phyloP scores from a whole-genome alignment of 768 basidiomycete species.

The Mycena leptocephala region DNA sequence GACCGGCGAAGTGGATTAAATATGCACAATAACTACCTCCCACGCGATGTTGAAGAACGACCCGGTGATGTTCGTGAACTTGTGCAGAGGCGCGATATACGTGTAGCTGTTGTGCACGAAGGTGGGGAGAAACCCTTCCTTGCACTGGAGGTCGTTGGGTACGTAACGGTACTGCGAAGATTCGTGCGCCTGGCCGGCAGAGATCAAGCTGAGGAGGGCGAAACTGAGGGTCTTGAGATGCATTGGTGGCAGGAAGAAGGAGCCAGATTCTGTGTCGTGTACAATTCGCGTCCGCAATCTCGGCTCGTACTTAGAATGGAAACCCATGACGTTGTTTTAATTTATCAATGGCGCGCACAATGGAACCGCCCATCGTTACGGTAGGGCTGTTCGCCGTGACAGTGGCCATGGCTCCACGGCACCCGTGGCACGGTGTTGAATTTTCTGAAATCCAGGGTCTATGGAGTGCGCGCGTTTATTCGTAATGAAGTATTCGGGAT shows the following conservation, averaged over 20 bases:
- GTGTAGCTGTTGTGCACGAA: constrained; percentile 32
- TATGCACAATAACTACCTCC: constrained; percentile 30
- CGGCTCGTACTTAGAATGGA: constrained; percentile 5
- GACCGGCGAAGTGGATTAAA: neutral
- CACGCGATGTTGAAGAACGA: constrained; percentile 28
- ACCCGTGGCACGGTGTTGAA: constrained; percentile 8
- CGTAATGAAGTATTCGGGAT: neutral
- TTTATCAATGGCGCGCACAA: constrained; percentile 20
- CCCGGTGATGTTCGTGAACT: constrained; percentile 17
- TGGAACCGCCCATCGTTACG: constrained; percentile 7
- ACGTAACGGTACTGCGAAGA: neutral
- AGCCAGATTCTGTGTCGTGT: constrained; percentile 7
- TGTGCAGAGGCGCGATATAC: constrained; percentile 13
- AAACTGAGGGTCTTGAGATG: constrained; percentile 17
- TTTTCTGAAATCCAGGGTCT: constrained; percentile 11
- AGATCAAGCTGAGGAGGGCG: neutral
- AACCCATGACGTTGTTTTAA: constrained; percentile 2
- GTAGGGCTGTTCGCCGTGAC: constrained; percentile 17
- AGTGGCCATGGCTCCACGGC: constrained; percentile 5
- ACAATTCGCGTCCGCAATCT: neutral
- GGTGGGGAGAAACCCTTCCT: neutral
- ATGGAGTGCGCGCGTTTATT: neutral
- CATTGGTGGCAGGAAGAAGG: constrained; percentile 13
- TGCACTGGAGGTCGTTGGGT: constrained; percentile 15
- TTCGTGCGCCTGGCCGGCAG: neutral